A percentile compares a stretch with the other conserved stretches of the same genome.
These are phyloP conservation scores for Pseudogymnoascus sp. DNA, from an alignment of 2,329 filamentous ascomycete genomes.

Conservation along the genomic window DNA sequence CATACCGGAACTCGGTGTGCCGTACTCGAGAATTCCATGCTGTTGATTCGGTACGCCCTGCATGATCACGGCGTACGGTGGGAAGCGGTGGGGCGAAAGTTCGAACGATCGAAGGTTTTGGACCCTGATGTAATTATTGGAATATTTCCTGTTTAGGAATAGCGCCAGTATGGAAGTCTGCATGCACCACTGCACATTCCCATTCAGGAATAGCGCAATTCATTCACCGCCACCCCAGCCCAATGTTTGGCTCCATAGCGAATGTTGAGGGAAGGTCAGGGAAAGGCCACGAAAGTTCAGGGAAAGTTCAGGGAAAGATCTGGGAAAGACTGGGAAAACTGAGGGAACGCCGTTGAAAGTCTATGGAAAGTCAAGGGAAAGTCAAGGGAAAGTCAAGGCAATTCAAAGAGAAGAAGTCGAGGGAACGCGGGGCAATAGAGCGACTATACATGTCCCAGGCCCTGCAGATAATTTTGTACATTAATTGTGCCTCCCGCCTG, in stretches of 20 bases:
- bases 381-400: not conserved
- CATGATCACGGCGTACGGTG: not conserved
- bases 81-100: not conserved
- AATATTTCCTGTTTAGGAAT: not conserved
- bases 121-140: not conserved
- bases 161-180: not conserved
- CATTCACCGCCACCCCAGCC: not conserved
- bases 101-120: not conserved
- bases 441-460: not conserved
- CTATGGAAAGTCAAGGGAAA: not conserved
- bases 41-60: not conserved
- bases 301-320: not conserved
- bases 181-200: not conserved
- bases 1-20: not conserved
- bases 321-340: no score
- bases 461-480: not conserved
- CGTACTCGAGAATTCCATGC: not conserved
- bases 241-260: not conserved
- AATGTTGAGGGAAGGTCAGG: not conserved
- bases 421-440: not conserved
- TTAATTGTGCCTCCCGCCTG: not conserved
- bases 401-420: not conserved
- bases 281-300: not conserved
- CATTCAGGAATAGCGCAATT: not conserved
- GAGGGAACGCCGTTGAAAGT: no score